These are phyloP conservation scores for Cicer yamashitae DNA, from an alignment of 306 rosid genomes.

Conservation along the genomic window DNA sequence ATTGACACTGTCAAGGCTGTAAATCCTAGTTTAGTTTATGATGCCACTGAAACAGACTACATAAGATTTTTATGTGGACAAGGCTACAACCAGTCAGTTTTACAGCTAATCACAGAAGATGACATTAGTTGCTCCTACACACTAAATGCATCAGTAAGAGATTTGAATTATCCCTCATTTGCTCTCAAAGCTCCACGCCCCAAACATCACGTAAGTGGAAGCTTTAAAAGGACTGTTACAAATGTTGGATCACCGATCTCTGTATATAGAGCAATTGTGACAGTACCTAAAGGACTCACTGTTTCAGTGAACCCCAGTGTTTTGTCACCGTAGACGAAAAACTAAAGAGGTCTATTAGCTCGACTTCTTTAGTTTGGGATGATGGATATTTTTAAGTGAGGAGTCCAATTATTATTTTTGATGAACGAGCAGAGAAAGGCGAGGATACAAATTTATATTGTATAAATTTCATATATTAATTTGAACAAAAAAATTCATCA, in stretches of 20 bases:
- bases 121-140: background rate
- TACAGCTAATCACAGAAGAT: background rate
- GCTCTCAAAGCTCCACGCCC: background rate
- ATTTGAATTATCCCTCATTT: background rate
- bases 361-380: no score
- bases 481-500: no score
- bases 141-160: background rate
- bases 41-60: background rate
- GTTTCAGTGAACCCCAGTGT: background rate
- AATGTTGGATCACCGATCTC: background rate
- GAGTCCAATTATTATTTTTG: no score
- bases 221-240: background rate
- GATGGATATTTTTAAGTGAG: no score
- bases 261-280: background rate
- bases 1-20: background rate
- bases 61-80: background rate
- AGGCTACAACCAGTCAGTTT: no score
- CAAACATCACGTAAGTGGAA: background rate
- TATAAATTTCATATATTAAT: no score
- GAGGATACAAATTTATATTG: no score
- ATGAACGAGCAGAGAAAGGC: no score
- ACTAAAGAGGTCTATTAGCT: no score
- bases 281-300: background rate
- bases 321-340: background rate
- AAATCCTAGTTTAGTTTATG: background rate